These are phyloP conservation scores for Batrachochytrium dendrobatidis DNA, from an alignment of 371 early-diverging fungal genomes.

Conservation along the genomic window DNA sequence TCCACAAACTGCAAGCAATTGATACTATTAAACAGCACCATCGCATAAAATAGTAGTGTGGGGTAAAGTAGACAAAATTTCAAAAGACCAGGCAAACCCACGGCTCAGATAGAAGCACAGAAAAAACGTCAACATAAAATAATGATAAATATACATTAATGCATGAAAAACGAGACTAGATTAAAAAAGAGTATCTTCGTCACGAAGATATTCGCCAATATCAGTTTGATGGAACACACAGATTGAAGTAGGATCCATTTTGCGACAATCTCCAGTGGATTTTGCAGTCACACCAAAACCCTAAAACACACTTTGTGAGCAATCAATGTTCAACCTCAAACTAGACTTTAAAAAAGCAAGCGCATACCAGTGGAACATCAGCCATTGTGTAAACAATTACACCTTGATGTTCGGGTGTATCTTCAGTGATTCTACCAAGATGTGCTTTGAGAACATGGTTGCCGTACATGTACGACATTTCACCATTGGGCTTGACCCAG, in stretches of 20 bases:
- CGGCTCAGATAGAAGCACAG: too few relatives aligned
- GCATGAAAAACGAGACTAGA: background rate
- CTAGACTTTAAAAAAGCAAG: constrained; percentile 4
- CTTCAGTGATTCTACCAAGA: constrained; percentile 92
- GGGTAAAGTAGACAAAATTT: background rate
- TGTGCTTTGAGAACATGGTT: constrained; percentile 99
- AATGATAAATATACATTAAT: background rate
- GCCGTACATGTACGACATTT: constrained; percentile 99
- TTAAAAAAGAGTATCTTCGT: constrained; percentile 84
- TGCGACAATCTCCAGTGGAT: constrained; percentile 82
- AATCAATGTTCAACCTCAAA: background rate
- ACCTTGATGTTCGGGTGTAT: constrained; percentile 96
- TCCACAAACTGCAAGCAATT: background rate
- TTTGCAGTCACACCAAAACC: constrained; percentile 98
- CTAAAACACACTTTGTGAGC: constrained; percentile 23
- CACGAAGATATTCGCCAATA: constrained; percentile 96
- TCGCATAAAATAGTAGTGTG: background rate
- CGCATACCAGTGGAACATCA: constrained; percentile 78
- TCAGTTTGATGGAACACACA: constrained; percentile 98
- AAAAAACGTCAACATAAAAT: background rate
- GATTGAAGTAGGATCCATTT: constrained; percentile 91
- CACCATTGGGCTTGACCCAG: constrained; percentile 98
- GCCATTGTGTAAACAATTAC: constrained; percentile 92
- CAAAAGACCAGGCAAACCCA: too few relatives aligned
- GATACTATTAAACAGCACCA: background rate